Evolutionary conservation across 2,329 filamentous ascomycete genomes (phyloP).

Genomic region (Curvularia lunata): DNA sequence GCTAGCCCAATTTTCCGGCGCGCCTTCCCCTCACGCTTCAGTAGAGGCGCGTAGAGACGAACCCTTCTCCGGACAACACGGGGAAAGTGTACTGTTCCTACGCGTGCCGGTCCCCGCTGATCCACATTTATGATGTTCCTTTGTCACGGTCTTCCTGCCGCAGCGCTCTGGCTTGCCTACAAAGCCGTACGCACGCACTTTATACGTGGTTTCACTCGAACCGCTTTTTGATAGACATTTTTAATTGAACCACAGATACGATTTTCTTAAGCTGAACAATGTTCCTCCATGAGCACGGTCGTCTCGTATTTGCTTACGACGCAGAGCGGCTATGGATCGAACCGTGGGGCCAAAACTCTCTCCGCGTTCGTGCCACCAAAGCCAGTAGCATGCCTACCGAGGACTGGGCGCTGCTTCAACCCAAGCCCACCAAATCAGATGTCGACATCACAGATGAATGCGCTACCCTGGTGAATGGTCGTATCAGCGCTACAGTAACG

Average conservation of each 20-base stretch:
- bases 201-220: not conserved
- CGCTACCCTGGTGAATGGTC: conserved; percentile 57
- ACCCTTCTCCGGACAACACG: not conserved
- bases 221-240: not conserved
- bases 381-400: conserved; percentile 34
- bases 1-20: not conserved
- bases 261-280: not conserved
- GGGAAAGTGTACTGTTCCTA: not conserved
- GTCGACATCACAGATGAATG: conserved; percentile 27
- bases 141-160: not conserved
- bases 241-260: not conserved
- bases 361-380: conserved; percentile 58
- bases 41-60: not conserved
- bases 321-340: conserved; percentile 58
- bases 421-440: not conserved
- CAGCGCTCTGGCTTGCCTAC: not conserved
- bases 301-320: conserved; percentile 64
- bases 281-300: not conserved
- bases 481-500: conserved; percentile 56
- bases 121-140: not conserved
- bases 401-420: conserved; percentile 31
- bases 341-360: conserved; percentile 57
- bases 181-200: not conserved
- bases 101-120: not conserved
- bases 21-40: not conserved